Percentiles rank a stretch among this genome's conserved stretches.
These are phyloP conservation scores for Saccharomyces mikatae DNA, from an alignment of 805 yeast species.

Conservation along the genomic window DNA sequence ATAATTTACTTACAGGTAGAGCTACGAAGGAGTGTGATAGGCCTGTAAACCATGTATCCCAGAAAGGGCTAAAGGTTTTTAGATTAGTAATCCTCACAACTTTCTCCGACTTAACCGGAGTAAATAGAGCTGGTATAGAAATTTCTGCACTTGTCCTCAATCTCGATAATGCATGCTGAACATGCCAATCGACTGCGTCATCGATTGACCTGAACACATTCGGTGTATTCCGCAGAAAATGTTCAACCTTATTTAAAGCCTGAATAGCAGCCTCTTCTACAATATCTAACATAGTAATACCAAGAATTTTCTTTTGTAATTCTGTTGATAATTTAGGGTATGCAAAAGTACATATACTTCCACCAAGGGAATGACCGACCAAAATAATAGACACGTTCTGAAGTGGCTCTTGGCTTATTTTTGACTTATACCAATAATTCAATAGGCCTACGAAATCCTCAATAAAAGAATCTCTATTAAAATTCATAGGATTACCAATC, in stretches of 20 bases:
- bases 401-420: constrained; percentile 1
- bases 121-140: constrained; percentile 68
- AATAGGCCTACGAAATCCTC: constrained; percentile 51
- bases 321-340: constrained; percentile 22
- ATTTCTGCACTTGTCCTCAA: constrained; percentile 56
- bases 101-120: constrained; percentile 15
- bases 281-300: constrained; percentile 77
- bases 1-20: constrained; percentile 53
- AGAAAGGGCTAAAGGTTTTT: constrained; percentile 49
- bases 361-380: constrained; percentile 91
- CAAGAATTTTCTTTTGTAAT: constrained; percentile 38
- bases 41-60: constrained; percentile 78
- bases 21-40: constrained; percentile 49
- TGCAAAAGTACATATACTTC: constrained; percentile 63
- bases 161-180: constrained; percentile 45
- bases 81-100: constrained; percentile 62
- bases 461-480: constrained; percentile 43
- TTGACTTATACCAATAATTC: constrained; percentile 28
- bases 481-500: constrained; percentile 27
- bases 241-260: constrained; percentile 58
- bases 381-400: constrained; percentile 38
- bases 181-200: constrained; percentile 77
- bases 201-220: constrained; percentile 40
- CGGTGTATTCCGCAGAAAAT: constrained; percentile 63
- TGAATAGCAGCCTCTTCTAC: constrained; percentile 87